phyloP scores from a whole-genome alignment of 768 basidiomycete genomes.

The Pisolithus albus region DNA sequence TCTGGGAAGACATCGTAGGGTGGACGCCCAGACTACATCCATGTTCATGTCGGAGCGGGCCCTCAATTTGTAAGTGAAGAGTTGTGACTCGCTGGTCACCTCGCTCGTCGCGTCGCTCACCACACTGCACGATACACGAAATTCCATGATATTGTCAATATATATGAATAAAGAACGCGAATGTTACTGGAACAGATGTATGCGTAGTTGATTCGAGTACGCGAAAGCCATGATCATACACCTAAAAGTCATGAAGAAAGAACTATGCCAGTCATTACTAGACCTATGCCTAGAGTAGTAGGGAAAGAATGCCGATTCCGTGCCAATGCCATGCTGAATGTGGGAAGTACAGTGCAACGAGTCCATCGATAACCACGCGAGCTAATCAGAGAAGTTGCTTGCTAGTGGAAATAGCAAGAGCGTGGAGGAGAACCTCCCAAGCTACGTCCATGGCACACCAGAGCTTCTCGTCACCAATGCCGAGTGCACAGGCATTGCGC shows the following conservation, averaged over 20 bases:
- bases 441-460: conserved; percentile 44
- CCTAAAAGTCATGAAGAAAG: conserved; percentile 3
- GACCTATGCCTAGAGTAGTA: conserved; percentile 1
- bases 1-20: too few relatives aligned
- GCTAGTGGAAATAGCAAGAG: conserved; percentile 30
- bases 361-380: conserved; percentile 4
- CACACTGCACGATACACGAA: too few relatives aligned
- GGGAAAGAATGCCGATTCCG: conserved; percentile 1
- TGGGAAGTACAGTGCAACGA: background rate
- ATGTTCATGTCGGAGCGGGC: too few relatives aligned
- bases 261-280: too few relatives aligned
- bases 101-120: too few relatives aligned
- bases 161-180: conserved; percentile 19
- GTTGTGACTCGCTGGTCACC: too few relatives aligned
- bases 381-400: conserved; percentile 8
- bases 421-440: conserved; percentile 41
- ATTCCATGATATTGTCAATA: conserved; percentile 8
- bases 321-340: conserved; percentile 6
- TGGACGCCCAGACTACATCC: too few relatives aligned
- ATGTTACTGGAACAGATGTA: conserved; percentile 1
- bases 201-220: background rate
- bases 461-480: conserved; percentile 41
- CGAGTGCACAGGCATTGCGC: conserved; percentile 44
- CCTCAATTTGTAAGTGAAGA: too few relatives aligned
- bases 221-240: conserved; percentile 22